phyloP scores from a whole-genome alignment of 768 basidiomycete genomes.

The Rhizopogon sp. region DNA sequence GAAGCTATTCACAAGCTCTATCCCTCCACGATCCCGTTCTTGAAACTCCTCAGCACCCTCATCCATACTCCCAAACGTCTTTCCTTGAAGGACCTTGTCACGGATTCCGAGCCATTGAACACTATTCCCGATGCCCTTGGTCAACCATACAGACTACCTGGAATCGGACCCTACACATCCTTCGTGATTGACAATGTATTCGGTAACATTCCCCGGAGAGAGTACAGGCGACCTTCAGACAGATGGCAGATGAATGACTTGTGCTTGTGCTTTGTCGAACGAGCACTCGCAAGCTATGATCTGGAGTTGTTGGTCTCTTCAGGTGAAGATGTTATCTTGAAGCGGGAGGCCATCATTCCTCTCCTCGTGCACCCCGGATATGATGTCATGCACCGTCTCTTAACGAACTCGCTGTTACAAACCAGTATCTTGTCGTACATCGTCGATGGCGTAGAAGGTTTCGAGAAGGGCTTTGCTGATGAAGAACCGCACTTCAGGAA shows the following conservation, averaged over 20 bases:
- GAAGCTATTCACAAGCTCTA: constrained; percentile 77
- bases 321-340: constrained; percentile 48
- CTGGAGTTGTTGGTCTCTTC: constrained; percentile 64
- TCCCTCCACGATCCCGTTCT: constrained; percentile 85
- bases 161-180: constrained; percentile 75
- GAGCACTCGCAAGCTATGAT: constrained; percentile 76
- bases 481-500: constrained; percentile 68
- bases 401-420: constrained; percentile 72
- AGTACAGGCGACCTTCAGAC: constrained; percentile 71
- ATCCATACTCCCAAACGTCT: constrained; percentile 79
- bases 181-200: constrained; percentile 92
- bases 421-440: constrained; percentile 71
- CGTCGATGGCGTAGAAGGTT: constrained; percentile 73
- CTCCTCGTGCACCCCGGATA: constrained; percentile 80
- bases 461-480: constrained; percentile 64
- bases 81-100: constrained; percentile 51
- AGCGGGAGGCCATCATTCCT: constrained; percentile 48
- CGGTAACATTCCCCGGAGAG: constrained; percentile 66
- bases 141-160: constrained; percentile 73
- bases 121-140: constrained; percentile 81
- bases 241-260: constrained; percentile 85
- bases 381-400: constrained; percentile 73
- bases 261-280: constrained; percentile 81
- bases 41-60: constrained; percentile 75
- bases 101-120: constrained; percentile 57